phyloP scores from a whole-genome alignment of 805 yeast genomes.

The Phaffomyces thermotolerans region DNA sequence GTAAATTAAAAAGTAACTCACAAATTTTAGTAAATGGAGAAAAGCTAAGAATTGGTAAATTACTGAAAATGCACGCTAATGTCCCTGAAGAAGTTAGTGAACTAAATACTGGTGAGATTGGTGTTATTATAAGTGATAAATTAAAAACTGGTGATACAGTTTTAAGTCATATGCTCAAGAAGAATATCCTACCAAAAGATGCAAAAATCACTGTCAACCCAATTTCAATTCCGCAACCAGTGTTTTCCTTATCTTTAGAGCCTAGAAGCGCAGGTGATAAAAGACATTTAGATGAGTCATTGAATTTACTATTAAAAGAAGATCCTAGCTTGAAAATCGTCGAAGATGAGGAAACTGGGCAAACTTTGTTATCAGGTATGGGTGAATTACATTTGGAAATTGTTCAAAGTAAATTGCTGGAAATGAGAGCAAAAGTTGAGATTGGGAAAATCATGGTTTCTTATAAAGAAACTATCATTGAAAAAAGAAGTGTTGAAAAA shows the following conservation, averaged over 20 bases:
- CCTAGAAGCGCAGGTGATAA: conserved; percentile 81
- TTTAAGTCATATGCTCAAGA: conserved; percentile 50
- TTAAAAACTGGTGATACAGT: conserved; percentile 89
- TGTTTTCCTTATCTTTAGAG: conserved; percentile 77
- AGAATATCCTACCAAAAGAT: conserved; percentile 41
- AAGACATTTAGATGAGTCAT: conserved; percentile 62
- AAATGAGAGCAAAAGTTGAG: conserved; percentile 73
- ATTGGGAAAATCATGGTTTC: conserved; percentile 85
- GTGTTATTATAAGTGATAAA: conserved; percentile 57
- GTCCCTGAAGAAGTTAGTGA: conserved; percentile 61
- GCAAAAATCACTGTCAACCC: conserved; percentile 53
- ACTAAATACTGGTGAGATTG: conserved; percentile 77
- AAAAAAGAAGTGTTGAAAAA: conserved; percentile 7
- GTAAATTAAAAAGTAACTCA: conserved; percentile 56
- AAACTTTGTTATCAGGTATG: conserved; percentile 88
- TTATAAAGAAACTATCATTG: conserved; percentile 62
- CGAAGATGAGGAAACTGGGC: conserved; percentile 81
- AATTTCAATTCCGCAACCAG: conserved; percentile 84
- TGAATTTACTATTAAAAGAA: conserved; percentile 63
- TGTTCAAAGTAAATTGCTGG: conserved; percentile 70
- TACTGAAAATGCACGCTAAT: conserved; percentile 85
- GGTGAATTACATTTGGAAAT: conserved; percentile 95
- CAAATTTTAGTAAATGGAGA: conserved; percentile 63
- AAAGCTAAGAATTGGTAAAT: conserved; percentile 56
- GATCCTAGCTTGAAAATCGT: conserved; percentile 80